Evolutionary conservation across 352 stramenopile genomes (phyloP), one percentile per base, ranked within the genome.

Genomic region (Phytophthora capsici): DNA sequence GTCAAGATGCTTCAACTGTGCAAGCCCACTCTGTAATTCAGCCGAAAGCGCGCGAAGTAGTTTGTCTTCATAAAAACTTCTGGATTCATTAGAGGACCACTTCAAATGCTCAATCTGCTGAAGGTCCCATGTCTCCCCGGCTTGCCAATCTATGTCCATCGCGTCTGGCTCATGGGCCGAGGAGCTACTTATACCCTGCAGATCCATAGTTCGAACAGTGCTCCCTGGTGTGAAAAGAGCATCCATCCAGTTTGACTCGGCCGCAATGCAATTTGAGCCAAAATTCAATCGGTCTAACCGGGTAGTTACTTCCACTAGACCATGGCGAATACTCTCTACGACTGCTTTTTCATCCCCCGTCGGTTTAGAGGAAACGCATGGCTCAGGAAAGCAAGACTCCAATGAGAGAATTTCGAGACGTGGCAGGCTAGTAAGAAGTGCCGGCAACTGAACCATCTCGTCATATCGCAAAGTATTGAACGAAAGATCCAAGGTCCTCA

Each of bases 381-480:
- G 28, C 45, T 67, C 40, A 41, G 71, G 59, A 53, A 90, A 89
- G 43, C 83, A 91, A 26, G 77, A 89, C 46, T 81, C 73, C 45
- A 91, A 69, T 19, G 71, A 86, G 1, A 90, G 71, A 25, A 57
- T 54, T 53, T 81, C 59, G 8, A 91, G 65, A 2, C 49, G 41
- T 36, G 38, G 57, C 13, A 88, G 62, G 6, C 75, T 76, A 32
- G 68, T 56, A 10, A 89, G 50, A 9, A 91, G 52, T 17, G 68
- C 56, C 40, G 75, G 71, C 16, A 90, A 54, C 17, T 64, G 69
- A 20, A 67, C 46, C 13, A 73, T 70, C 12, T 58, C 66, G 49
- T 84, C 73, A 25, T 75, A 58, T 9, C 68, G 70, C 38, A 94
- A 73, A 7, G 80, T 89, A 55, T 91, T 90, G 64, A 85, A 91